Evolutionary conservation across 2,329 filamentous ascomycete genomes (phyloP).

Genomic region (Boeremia lycopersici): DNA sequence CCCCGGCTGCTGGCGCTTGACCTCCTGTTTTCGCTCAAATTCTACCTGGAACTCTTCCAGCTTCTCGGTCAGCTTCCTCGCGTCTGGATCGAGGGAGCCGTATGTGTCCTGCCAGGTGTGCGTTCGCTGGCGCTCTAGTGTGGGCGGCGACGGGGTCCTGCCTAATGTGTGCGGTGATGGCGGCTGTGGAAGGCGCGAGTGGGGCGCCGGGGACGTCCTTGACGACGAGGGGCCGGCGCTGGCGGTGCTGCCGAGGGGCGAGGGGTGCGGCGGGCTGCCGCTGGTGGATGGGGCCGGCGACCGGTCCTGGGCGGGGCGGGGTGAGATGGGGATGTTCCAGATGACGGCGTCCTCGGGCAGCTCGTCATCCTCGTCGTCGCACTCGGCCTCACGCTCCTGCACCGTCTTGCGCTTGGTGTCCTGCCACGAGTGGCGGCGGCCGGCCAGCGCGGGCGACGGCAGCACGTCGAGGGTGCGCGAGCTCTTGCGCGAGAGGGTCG

Average conservation of each 20-base stretch:
- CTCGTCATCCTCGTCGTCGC: constrained; percentile 73
- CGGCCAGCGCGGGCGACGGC: constrained; percentile 40
- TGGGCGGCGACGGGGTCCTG: constrained; percentile 30
- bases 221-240: constrained; percentile 27
- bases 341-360: constrained; percentile 80
- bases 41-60: constrained; percentile 79
- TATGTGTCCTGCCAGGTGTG: constrained; percentile 78
- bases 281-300: constrained; percentile 44
- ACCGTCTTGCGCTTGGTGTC: constrained; percentile 68
- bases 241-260: constrained; percentile 22
- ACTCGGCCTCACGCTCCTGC: constrained; percentile 76
- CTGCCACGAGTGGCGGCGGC: constrained; percentile 66
- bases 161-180: constrained; percentile 27
- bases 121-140: constrained; percentile 58
- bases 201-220: constrained; percentile 35
- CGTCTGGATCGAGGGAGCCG: constrained; percentile 72
- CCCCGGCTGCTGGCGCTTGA: constrained; percentile 56
- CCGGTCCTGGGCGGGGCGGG: constrained; percentile 52
- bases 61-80: constrained; percentile 76
- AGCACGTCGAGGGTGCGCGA: constrained; percentile 41
- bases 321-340: constrained; percentile 82
- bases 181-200: constrained; percentile 25
- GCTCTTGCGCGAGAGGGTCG: constrained; percentile 42
- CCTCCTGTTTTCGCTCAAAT: constrained; percentile 58
- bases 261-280: constrained; percentile 37